Evolutionary conservation across 495 filamentous ascomycete genomes (phyloP).

Genomic region (Aspergillus saccharolyticus): DNA sequence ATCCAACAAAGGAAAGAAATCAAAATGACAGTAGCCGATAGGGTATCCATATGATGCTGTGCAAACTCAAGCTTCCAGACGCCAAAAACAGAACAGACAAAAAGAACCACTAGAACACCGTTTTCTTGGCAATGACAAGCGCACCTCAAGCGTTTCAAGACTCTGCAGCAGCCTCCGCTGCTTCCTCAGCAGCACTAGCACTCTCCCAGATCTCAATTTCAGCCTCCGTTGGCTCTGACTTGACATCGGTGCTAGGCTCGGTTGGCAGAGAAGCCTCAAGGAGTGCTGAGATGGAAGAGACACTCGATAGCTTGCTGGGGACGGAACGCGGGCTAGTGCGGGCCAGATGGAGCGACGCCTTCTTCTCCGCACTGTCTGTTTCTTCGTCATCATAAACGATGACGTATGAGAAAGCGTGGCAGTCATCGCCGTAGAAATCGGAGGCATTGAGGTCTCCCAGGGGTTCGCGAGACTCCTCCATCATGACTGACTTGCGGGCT

Average conservation of each 20-base stretch:
- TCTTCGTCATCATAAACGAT: slow-evolving; percentile 56
- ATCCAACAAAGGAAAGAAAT: slow-evolving; percentile 4
- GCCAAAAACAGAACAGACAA: background rate
- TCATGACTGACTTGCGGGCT: slow-evolving; percentile 32
- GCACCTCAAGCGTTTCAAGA: background rate
- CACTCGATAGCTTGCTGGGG: slow-evolving; percentile 20
- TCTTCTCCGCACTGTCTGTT: slow-evolving; percentile 18
- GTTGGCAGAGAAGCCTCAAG: slow-evolving; percentile 23
- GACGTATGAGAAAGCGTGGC: slow-evolving; percentile 55
- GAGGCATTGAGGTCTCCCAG: slow-evolving; percentile 64
- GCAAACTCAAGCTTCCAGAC: background rate
- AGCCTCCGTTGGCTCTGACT: slow-evolving; percentile 14
- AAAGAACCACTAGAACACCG: slow-evolving; percentile 10
- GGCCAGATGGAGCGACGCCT: slow-evolving; percentile 17
- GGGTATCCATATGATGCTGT: slow-evolving; percentile 11
- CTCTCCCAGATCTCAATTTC: slow-evolving; percentile 61
- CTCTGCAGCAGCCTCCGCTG: slow-evolving; percentile 7
- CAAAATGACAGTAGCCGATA: slow-evolving; percentile 9
- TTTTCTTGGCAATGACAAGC: slow-evolving; percentile 13
- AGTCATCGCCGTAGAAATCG: slow-evolving; percentile 69
- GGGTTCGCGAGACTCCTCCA: slow-evolving; percentile 58
- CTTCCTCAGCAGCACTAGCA: slow-evolving; percentile 51
- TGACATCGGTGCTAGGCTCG: slow-evolving; percentile 5
- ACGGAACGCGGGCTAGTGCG: slow-evolving; percentile 7
- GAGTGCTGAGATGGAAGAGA: slow-evolving; percentile 31